Base-by-base conservation (phyloP, 225 moss, liverwort and hornwort species). In the Bryum argenteum region DNA sequence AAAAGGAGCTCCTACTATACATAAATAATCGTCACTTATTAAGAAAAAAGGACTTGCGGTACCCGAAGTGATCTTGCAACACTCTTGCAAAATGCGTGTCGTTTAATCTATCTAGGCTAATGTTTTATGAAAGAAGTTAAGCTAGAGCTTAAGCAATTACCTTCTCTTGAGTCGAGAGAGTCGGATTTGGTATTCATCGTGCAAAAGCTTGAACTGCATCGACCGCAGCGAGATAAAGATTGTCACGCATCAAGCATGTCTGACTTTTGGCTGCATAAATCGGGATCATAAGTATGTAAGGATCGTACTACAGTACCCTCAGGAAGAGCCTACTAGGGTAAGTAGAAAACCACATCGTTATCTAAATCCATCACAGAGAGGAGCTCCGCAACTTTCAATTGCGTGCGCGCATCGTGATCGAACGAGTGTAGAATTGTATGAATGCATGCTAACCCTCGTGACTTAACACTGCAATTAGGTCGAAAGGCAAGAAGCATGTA, bases 161-260 rank as follows among this genome's bases (percentile, higher is more conserved):
- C 84, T 84, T 84, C 84, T 81, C 80, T 84, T 71, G 84, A 84
- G 71, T 84, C 75, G 28, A 84, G 67, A 63, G 84, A 84, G 57
- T 77, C 77, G 28, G 63, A 71, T 54, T 84, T 74, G 52, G 78
- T 71, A 71, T 78, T 62, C 82, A 78, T 82, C 57, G 64, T 57
- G 40, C 72, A 43, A 57, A 33, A 67, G 33, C 41, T 63, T 42
- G 48, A 71, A 62, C n/a, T 39, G 56, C 55, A 57, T 63, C 62
- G 48, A 51, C 70, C 48, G 16, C 78, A 54, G 61, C 61, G 22
- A 52, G 9, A 18, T 21, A 44, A 23, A 70, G 45, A 2, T 15
- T 18, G 52, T 77, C 63, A 53, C 70, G 66, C 61, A 55, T 66
- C 47, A 56, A 65, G 26, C 45, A 44, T 70, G 61, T 66, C 63